phyloP scores from a whole-genome alignment of 257 asterid genomes.

The Leptodermis oblonga region DNA sequence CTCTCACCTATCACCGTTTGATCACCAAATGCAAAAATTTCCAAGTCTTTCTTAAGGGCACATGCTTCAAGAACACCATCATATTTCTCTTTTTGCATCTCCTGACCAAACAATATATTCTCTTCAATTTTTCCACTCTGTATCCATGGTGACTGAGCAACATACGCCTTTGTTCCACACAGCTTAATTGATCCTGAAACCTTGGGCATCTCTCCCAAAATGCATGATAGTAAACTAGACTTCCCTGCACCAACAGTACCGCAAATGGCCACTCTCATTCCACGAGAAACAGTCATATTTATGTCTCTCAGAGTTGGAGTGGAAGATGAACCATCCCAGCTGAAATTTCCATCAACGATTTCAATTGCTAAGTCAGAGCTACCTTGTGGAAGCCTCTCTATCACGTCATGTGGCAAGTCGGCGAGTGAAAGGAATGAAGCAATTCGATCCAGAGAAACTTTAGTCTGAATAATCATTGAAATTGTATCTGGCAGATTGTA shows the following conservation, averaged over 20 bases:
- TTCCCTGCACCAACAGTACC: no score
- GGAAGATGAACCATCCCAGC: no score
- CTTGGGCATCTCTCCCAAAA: no score
- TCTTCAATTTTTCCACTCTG: conserved; percentile 84
- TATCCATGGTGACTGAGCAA: conserved; percentile 88
- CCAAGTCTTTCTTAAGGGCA: conserved; percentile 68
- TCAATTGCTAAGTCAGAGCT: conserved; percentile 50
- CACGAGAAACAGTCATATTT: no score
- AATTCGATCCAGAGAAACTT: conserved; percentile 85
- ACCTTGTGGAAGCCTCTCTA: conserved; percentile 52
- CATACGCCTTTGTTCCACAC: no score
- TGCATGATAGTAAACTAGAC: no score
- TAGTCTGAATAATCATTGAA: conserved; percentile 76
- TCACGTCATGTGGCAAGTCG: conserved; percentile 49
- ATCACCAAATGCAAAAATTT: conserved; percentile 72
- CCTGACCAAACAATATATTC: conserved; percentile 72
- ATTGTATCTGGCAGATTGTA: conserved; percentile 72
- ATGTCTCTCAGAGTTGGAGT: no score
- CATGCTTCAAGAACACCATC: conserved; percentile 68
- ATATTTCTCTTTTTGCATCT: conserved; percentile 54
- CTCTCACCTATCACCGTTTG: conserved; percentile 85
- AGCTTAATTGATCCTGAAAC: no score
- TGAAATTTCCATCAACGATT: conserved; percentile 72
- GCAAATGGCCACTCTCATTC: no score
- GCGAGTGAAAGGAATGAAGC: conserved; percentile 73